Conservation (phyloP, 805 yeast genomes). For the Metschnikowia anglica region DNA sequence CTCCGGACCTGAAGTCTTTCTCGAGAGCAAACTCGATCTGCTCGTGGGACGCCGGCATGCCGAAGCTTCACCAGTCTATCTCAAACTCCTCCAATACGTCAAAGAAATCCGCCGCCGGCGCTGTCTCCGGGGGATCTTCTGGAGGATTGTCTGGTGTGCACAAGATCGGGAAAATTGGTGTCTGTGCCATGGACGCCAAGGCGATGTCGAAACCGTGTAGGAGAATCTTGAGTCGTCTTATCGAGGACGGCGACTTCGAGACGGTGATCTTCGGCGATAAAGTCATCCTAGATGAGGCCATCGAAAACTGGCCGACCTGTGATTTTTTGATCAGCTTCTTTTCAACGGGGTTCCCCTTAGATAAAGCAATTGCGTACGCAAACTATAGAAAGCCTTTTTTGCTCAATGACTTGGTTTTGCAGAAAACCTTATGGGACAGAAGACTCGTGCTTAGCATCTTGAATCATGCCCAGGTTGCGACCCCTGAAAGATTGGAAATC, state of each 20-base stretch:
- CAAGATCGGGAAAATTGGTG: slow-evolving; percentile 92
- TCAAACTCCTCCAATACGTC: slow-evolving; percentile 37
- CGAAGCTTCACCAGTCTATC: slow-evolving; percentile 35
- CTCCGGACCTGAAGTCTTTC: slow-evolving; percentile 14
- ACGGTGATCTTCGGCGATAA: slow-evolving; percentile 97
- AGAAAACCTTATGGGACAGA: slow-evolving; percentile 96
- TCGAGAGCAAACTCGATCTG: slow-evolving; percentile 26
- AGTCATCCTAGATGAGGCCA: slow-evolving; percentile 87
- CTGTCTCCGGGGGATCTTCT: slow-evolving; percentile 38
- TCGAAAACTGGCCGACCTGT: slow-evolving; percentile 99
- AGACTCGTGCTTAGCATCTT: slow-evolving; percentile 78
- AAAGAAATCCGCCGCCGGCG: slow-evolving; percentile 28
- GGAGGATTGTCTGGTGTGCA: not conserved
- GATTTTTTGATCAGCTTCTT: slow-evolving; percentile 92
- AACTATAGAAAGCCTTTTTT: slow-evolving; percentile 85
- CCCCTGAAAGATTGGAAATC: slow-evolving; percentile 85
- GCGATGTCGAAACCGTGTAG: slow-evolving; percentile 95
- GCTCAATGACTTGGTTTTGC: slow-evolving; percentile 86
- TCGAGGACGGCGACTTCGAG: slow-evolving; percentile 93
- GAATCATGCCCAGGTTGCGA: slow-evolving; percentile 80
- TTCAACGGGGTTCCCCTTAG: slow-evolving; percentile 94
- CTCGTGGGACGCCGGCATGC: slow-evolving; percentile 22
- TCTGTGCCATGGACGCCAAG: slow-evolving; percentile 98
- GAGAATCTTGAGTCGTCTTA: slow-evolving; percentile 79
- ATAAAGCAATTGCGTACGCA: slow-evolving; percentile 90